These are phyloP conservation scores for Hymenochaete sp. DNA, from an alignment of 1,284 basidiomycete species.

Conservation along the genomic window DNA sequence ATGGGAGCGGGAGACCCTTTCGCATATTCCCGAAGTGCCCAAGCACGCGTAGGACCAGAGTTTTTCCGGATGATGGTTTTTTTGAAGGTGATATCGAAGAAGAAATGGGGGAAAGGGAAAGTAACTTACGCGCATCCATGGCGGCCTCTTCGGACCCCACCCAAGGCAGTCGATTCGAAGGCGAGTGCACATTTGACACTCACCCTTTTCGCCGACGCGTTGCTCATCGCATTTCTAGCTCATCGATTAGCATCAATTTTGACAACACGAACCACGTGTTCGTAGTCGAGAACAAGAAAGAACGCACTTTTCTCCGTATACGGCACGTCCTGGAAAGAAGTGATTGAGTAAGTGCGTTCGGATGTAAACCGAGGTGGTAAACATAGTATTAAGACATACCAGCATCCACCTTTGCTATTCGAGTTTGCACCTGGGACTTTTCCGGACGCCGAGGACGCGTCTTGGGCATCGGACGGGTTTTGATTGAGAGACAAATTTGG, in stretches of 20 bases:
- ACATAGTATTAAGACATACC: conserved; percentile 40
- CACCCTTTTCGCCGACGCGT: conserved; percentile 62
- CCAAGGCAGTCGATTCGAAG: conserved; percentile 70
- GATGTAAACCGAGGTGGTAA: not conserved
- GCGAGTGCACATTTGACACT: conserved; percentile 70
- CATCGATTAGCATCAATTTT: no score
- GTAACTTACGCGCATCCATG: conserved; percentile 71
- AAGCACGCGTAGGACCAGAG: no score
- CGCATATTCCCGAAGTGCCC: no score
- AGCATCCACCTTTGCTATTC: conserved; percentile 66
- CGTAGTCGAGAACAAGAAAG: no score
- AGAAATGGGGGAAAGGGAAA: conserved; percentile 12
- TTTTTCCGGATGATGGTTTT: no score
- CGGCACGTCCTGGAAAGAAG: conserved; percentile 59
- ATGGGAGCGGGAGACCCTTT: no score
- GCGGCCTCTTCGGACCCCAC: conserved; percentile 70
- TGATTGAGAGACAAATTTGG: not conserved
- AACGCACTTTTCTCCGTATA: conserved; percentile 62
- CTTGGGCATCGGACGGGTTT: no score
- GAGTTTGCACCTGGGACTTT: no score
- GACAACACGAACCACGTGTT: no score
- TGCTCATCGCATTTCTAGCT: conserved; percentile 86
- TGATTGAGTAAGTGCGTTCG: not conserved
- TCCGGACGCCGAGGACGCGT: no score
- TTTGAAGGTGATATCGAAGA: not conserved